Evolutionary conservation across 305 asterid genomes (phyloP), one percentile per base, ranked within the genome.

Genomic region (Solanum hybrid): DNA sequence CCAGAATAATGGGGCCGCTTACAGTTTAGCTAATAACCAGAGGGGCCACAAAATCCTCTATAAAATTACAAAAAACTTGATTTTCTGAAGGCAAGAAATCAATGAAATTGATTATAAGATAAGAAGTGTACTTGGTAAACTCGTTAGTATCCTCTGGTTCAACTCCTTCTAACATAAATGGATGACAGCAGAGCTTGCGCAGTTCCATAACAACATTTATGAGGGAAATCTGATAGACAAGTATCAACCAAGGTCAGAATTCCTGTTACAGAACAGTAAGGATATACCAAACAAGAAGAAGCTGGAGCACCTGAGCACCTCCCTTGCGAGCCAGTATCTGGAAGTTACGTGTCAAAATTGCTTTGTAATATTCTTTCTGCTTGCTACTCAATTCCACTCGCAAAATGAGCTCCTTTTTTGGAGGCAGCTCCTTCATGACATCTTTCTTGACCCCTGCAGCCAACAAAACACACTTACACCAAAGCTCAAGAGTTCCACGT

Each of bases 201-300:
- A 98, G 96, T 94, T 98, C 99, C 99, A 98, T 98, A 92, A 98
- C 98, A 94, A 98, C 99, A 92, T 98, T 98, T 88, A 95, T 95
- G 85, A 97, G 98, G 86, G 99, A 98, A 89, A 95, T 96, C 99
- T 98, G 94, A 89, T 88, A 57, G 45, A 65, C 91, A 88, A 90
- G 90, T 22, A 85, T 85, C 45, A 85, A 93, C 81, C 79, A 73
- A 90, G 51, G 88, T 90, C 86, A 89, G 81, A 65, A 80, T 78
- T 86, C 83, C 88, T 57, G 45, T 57, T 85, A 86, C 20, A 82
- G 76, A 85, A 61, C 22, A 85, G 13, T 13, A 85, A 61, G 84
- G 84, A 84, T 68, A 88, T 39, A 84, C 65, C 85, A 68, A 61
- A 82, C n/a, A 84, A 61, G 80, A 84, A 80, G 80, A 57, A 57